Base-by-base conservation (phyloP, 129 eudicot species). In the Erigeron canadensis region DNA sequence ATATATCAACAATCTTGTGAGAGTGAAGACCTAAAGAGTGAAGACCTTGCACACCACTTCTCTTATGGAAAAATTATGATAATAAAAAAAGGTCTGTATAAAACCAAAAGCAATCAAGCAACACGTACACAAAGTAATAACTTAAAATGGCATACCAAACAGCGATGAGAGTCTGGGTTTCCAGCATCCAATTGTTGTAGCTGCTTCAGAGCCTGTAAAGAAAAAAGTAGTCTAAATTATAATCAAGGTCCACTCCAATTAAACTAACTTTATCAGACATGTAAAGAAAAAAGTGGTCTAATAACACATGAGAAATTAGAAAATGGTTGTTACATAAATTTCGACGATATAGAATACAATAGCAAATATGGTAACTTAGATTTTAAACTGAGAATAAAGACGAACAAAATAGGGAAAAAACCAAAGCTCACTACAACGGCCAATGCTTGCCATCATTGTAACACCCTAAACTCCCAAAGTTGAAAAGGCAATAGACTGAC, bases 141-240 rank as follows among this genome's bases (percentile, higher is more conserved):
- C 57, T 17, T 40, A 43, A 39, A 61, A 53, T 39, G 11, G 18
- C 82, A 69, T 94, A 94, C 96, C 98, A 89, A 82, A 75, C 92
- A 87, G 65, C 91, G 81, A 78, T 87, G 98, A 12, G 90, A 72
- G 50, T 89, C 90, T 42, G 95, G 98, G 75, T 76, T 81, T 74
- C 78, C 95, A 17, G 90, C 75, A 82, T 89, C 95, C 86, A 93
- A 72, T 72, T 86, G 84, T 69, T 80, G 66, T 72, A 93, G 79
- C 75, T 93, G 91, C 88, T 93, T 93, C 73, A 79, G 64, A 39
- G 83, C 83, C 83, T 79, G 59, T 34, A 34, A 58, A 73, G 46
- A 55, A n/a, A 38, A 37, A 64, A 65, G 44, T 53, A 64, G 53
- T 71, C 54, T 50, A 15, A 44, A 55, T 66, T 66, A 56, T 28